Conservation (phyloP, 257 asterid genomes). For the Solanum megistacrolobum region DNA sequence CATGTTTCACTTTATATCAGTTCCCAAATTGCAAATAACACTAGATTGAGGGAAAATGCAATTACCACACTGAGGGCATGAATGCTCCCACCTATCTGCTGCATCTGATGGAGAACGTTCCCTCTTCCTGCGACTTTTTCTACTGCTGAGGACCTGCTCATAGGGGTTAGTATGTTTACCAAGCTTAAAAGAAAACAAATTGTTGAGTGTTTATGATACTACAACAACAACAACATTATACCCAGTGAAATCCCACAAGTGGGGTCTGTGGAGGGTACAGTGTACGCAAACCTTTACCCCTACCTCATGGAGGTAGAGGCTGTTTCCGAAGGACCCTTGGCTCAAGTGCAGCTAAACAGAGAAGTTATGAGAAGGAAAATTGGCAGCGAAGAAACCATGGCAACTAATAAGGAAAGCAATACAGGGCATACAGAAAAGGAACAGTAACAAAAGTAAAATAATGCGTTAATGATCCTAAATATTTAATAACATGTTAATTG, state of each 20-base stretch:
- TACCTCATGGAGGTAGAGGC: not conserved
- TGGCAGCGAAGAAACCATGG: not conserved
- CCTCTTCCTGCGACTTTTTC: conserved; percentile 56
- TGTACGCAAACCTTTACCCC: not conserved
- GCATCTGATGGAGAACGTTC: conserved; percentile 33
- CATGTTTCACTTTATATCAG: not conserved
- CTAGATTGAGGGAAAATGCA: not conserved
- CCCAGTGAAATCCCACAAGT: not conserved
- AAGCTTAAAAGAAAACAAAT: not conserved
- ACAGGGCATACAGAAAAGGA: not conserved
- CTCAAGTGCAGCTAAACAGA: not conserved
- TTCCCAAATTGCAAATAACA: not conserved
- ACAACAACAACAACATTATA: not conserved
- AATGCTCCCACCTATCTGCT: conserved; percentile 34
- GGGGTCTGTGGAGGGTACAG: not conserved
- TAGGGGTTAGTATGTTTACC: not conserved
- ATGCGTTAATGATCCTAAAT: not conserved
- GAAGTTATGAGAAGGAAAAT: not conserved
- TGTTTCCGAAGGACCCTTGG: not conserved
- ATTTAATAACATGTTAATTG: not conserved
- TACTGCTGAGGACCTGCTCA: conserved; percentile 47
- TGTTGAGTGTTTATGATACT: not conserved
- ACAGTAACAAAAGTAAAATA: not conserved
- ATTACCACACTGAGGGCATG: conserved; percentile 90
- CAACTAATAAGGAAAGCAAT: not conserved